Evolutionary conservation across 2,329 filamentous ascomycete genomes (phyloP).

Genomic region (Fusarium compactum): DNA sequence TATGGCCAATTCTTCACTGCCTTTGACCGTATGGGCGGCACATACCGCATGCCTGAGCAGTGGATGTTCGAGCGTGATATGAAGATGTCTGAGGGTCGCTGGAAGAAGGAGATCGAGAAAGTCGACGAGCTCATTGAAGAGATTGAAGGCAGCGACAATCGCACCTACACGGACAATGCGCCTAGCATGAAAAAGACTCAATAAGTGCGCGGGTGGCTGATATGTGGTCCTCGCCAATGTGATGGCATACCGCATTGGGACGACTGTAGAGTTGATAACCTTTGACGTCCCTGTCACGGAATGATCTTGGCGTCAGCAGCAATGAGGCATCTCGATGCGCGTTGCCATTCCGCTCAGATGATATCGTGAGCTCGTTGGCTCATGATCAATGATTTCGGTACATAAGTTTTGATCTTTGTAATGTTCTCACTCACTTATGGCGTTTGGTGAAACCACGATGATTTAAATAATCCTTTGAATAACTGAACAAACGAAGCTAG

Average conservation of each 20-base stretch:
- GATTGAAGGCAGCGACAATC: conserved; percentile 71
- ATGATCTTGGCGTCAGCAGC: background rate
- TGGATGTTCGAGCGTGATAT: conserved; percentile 86
- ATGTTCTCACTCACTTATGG: conserved; percentile 33
- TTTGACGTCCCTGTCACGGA: background rate
- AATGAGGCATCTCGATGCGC: background rate
- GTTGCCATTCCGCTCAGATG: background rate
- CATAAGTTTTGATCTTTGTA: conserved; percentile 34
- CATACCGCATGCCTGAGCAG: conserved; percentile 86
- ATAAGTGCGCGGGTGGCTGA: conserved; percentile 14
- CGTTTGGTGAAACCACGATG: conserved; percentile 29
- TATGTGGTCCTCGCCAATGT: background rate
- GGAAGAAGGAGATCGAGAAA: conserved; percentile 74
- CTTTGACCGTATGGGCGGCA: conserved; percentile 89
- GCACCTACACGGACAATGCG: conserved; percentile 55
- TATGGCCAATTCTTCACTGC: conserved; percentile 95
- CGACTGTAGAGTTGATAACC: background rate
- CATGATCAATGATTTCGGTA: conserved; percentile 22
- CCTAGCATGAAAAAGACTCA: conserved; percentile 60
- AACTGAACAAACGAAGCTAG: conserved; percentile 9
- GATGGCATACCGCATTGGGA: background rate
- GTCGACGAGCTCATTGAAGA: conserved; percentile 77
- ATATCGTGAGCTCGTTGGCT: background rate
- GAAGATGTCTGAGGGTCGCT: conserved; percentile 86
- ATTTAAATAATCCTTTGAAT: conserved; percentile 36